Evolutionary conservation across 768 basidiomycete species (phyloP), one percentile per base, ranked within the genome.

Genomic region (Candolleomyces efflorescens): DNA sequence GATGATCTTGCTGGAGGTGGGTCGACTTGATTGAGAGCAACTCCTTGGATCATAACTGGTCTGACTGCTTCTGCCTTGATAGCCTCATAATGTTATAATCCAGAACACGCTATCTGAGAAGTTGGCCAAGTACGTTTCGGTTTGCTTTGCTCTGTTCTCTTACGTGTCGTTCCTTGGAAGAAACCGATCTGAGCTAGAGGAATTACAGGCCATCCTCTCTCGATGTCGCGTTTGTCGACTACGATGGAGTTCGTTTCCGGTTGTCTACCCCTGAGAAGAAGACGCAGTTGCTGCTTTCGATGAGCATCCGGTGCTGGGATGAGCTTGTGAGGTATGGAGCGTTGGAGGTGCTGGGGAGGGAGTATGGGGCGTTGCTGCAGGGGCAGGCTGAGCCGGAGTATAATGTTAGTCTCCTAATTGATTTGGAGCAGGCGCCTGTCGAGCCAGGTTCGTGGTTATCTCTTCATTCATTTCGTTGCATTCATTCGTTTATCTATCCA

Each of bases 191-290:
- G 36, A 59, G 18, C 53, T 50, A 27, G 55, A 60, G 24, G 23
- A 22, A 54, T 26, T 48, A 27, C 69, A 99, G 95, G 71, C 94
- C 96, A 13, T 85, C 90, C 5, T 86, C 90, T 27, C 79, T 98
- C 59, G 97, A 99, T 76, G 89, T 98, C 56, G 84, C 92, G 57
- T 99, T 99, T 65, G 97, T 98, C 54, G 97, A 99, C 75, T 99
- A 94, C 64, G 97, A 99, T 69, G 90, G 93, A 50, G 94, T 98
- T 54, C 85, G 94, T 45, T 99, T 98, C 75, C 95, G 90, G 71
- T 74, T 98, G 48, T 91, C 91, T 13, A 94, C 94, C 0, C 90
- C 90, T 3, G 85, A 90, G 22, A 85, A 88, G 68, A 92, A 96
- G 78, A 87, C 89, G 0, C 68, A 79, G 3, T 77, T 98, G 20